Base-by-base conservation (phyloP, 371 early-diverging fungal species). In the Syncephalastrum racemosum region DNA sequence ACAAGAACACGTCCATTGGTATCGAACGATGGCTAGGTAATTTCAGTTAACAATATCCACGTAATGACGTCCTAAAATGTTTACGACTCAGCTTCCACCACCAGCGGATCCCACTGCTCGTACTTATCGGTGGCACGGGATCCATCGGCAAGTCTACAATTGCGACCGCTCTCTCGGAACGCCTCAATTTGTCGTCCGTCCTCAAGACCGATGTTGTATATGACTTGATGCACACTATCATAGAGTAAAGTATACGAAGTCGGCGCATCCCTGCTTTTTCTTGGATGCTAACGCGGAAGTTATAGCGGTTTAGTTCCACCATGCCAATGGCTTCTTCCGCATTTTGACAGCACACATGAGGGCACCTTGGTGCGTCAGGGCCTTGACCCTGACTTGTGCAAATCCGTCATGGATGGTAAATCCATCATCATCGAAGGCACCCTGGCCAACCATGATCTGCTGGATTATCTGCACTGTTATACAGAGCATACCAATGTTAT, bases 381-480 rank as follows among this genome's bases (percentile, higher is more conserved):
- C 1, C 45, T 73, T 14, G 56, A 64, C 23, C 66, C 56, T 15
- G 74, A 73, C 45, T n/a, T 73, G 14, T 59, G 59, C 20, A 73
- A 73, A 51, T 62, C 68, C 0, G 54, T 72, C 5, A 62, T 45
- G 0, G 74, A 73, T 46, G 74, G 74, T 20, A 73, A 73, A 58
- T 73, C 74, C 4, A 69, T 73, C 48, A 73, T 73, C 18, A 73
- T 73, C 48, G 74, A 71, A 53, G 74, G 74, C 12, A 53, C 57
- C 15, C 53, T 67, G 4, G 64, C 72, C 23, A 66, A 64, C 36
- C 72, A 70, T 20, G 47, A 16, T 2, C 40, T 71, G n/a, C 57
- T 72, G 4, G 67, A 70, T 22, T 58, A 60, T 23, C 48, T 70
- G 23, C 24, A 58, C 12, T 6, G 36, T 15, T 52, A 40, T 48